Evolutionary conservation across 495 filamentous ascomycete genomes (phyloP).

Genomic region (Penicillium ucsense): DNA sequence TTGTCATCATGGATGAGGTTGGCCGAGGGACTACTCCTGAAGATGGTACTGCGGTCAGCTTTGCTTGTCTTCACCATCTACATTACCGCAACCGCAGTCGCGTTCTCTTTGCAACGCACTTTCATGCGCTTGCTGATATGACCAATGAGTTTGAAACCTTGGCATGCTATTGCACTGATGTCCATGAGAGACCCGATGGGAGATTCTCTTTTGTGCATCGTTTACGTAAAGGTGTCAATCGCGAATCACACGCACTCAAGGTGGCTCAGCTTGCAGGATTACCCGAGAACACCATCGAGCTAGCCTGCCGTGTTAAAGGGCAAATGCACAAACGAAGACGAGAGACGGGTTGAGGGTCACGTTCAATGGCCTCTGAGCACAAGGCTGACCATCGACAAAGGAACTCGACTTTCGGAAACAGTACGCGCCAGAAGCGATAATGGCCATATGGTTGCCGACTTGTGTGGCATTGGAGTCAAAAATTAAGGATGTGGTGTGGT

Average conservation of each 20-base stretch:
- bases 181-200: constrained; percentile 55
- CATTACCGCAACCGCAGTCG: constrained; percentile 66
- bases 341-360: neutral
- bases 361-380: no score
- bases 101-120: constrained; percentile 89
- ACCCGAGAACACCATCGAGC: constrained; percentile 47
- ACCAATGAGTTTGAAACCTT: constrained; percentile 51
- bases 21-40: constrained; percentile 87
- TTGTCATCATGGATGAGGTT: constrained; percentile 99
- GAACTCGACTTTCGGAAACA: no score
- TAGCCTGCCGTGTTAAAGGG: constrained; percentile 35
- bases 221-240: constrained; percentile 73
- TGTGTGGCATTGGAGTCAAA: no score
- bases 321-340: constrained; percentile 4
- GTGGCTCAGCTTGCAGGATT: constrained; percentile 80
- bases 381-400: no score
- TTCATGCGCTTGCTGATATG: constrained; percentile 78
- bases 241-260: constrained; percentile 79
- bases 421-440: no score
- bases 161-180: constrained; percentile 82
- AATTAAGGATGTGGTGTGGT: no score
- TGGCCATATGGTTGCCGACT: no score
- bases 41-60: constrained; percentile 83
- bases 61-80: constrained; percentile 76
- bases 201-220: constrained; percentile 81